Percentiles rank a stretch among this genome's conserved stretches.
Conservation (phyloP, 768 basidiomycete genomes). For the Boletellus sp. region DNA sequence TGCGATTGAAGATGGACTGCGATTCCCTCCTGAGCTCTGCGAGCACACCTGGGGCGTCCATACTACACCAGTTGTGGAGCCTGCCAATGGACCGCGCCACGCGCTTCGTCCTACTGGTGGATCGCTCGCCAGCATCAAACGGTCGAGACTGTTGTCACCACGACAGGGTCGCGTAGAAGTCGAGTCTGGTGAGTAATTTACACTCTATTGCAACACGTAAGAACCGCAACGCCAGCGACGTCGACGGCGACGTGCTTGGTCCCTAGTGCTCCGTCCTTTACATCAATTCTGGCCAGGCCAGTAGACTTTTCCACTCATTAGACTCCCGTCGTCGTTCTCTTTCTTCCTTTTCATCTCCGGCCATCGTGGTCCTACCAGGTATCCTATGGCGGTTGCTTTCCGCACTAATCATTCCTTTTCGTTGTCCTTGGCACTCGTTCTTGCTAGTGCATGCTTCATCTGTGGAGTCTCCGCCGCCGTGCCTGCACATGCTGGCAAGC, state of each 20-base stretch:
- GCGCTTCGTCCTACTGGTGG: too few relatives aligned
- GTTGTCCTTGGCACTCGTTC: conserved; percentile 12
- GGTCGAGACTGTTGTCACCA: too few relatives aligned
- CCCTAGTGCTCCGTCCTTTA: conserved; percentile 5
- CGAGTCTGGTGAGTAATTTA: too few relatives aligned
- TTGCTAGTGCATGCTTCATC: conserved; percentile 8
- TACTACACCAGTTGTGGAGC: too few relatives aligned
- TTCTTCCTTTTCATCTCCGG: conserved; percentile 7
- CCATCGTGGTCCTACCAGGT: conserved; percentile 12
- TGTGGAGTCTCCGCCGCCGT: conserved; percentile 7
- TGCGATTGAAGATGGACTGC: conserved; percentile 77
- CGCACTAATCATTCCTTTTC: conserved; percentile 16
- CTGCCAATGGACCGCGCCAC: too few relatives aligned
- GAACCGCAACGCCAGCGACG: too few relatives aligned
- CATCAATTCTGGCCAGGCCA: conserved; percentile 1
- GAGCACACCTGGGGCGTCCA: conserved; percentile 29
- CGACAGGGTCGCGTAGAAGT: too few relatives aligned
- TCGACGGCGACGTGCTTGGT: too few relatives aligned
- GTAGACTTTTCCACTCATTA: conserved; percentile 14
- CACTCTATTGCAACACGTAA: conserved; percentile 6
- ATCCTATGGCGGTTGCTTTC: conserved; percentile 27
- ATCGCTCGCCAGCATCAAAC: too few relatives aligned
- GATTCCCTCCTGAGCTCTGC: conserved; percentile 63
- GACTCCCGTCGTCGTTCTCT: conserved; percentile 9
- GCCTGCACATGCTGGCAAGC: conserved; percentile 5